These are phyloP conservation scores for Trichomonas vaginalis DNA, from an alignment of 208 protist genomes.

Conservation along the genomic window DNA sequence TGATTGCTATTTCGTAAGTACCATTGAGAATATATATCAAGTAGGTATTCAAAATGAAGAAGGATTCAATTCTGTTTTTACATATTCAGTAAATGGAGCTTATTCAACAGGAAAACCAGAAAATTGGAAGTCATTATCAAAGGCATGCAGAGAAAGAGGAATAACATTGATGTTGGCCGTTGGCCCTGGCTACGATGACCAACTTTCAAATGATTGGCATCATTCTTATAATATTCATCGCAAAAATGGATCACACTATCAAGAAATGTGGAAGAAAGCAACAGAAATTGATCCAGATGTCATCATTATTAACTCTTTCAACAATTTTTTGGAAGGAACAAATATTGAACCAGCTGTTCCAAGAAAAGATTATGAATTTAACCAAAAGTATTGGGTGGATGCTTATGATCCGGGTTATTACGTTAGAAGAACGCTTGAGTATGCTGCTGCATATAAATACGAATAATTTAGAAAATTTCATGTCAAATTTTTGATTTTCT, in stretches of 20 bases:
- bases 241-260: slow-evolving; percentile 36
- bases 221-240: background rate
- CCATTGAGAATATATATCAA: background rate
- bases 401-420: background rate
- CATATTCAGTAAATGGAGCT: background rate
- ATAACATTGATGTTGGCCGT: slow-evolving; percentile 35
- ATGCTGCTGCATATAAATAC: background rate
- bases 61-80: background rate
- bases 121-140: background rate
- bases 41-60: background rate
- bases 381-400: background rate
- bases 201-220: slow-evolving; percentile 44
- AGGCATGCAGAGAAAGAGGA: background rate
- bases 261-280: slow-evolving; percentile 28
- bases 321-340: slow-evolving; percentile 51
- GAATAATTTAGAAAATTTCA: background rate
- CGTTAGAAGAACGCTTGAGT: background rate
- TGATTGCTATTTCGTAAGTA: background rate
- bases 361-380: background rate
- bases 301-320: slow-evolving; percentile 44
- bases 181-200: slow-evolving; percentile 50
- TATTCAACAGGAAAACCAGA: background rate
- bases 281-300: slow-evolving; percentile 14
- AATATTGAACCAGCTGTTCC: slow-evolving; percentile 41
- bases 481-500: background rate